These are phyloP conservation scores for Pachyrhizus erosus DNA, from an alignment of 306 rosid genomes.

Conservation along the genomic window DNA sequence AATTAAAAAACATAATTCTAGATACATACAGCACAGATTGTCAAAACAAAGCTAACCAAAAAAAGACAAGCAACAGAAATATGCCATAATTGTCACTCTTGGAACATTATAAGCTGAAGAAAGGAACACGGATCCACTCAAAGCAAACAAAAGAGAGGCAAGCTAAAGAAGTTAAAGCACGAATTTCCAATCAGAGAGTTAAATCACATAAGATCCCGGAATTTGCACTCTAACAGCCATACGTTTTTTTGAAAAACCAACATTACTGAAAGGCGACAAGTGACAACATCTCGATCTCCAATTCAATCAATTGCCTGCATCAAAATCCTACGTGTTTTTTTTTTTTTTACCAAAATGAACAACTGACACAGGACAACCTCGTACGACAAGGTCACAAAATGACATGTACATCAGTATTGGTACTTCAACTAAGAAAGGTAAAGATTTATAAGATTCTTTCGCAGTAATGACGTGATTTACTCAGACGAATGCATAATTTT, in stretches of 20 bases:
- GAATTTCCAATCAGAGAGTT: constrained; percentile 21
- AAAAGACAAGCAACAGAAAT: not conserved
- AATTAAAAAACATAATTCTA: not conserved
- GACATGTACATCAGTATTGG: not conserved
- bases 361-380: not conserved
- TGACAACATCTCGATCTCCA: not conserved
- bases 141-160: not conserved
- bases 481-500: too few relatives aligned
- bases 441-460: not conserved
- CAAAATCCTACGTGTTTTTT: not conserved
- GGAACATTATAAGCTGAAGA: not conserved
- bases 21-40: not conserved
- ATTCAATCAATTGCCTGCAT: not conserved
- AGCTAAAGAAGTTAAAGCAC: constrained; percentile 4
- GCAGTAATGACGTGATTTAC: not conserved
- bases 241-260: not conserved
- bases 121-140: constrained; percentile 8
- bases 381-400: not conserved
- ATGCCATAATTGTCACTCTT: not conserved
- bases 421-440: not conserved
- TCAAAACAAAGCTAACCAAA: not conserved
- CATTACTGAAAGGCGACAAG: not conserved
- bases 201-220: not conserved
- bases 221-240: not conserved
- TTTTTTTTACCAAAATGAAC: not conserved